These are phyloP conservation scores for Mortierella sp. DNA, from an alignment of 371 early-diverging fungal species.

Conservation along the genomic window DNA sequence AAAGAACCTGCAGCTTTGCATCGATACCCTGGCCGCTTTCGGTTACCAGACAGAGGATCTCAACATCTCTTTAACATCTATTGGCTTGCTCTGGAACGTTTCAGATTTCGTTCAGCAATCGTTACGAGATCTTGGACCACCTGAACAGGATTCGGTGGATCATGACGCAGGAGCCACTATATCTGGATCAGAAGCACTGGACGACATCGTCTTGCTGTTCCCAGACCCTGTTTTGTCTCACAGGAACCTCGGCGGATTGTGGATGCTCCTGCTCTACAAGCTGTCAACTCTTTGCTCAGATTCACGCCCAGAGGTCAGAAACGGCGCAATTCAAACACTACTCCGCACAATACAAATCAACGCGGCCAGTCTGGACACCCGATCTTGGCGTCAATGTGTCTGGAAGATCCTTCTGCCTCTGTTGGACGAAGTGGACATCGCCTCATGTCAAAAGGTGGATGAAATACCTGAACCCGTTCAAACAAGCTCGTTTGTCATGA, in stretches of 20 bases:
- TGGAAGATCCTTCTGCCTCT: conserved; percentile 91
- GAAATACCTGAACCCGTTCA: conserved; percentile 46
- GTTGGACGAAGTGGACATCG: conserved; percentile 79
- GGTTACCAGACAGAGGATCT: conserved; percentile 90
- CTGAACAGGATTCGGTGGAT: not conserved
- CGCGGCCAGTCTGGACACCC: conserved; percentile 71
- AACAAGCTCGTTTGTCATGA: conserved; percentile 74
- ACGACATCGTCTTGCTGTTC: conserved; percentile 38
- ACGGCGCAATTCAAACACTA: conserved; percentile 93
- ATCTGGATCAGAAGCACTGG: conserved; percentile 1
- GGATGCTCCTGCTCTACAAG: conserved; percentile 87
- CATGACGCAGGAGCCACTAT: not conserved
- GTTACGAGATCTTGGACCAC: conserved; percentile 59
- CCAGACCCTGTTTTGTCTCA: conserved; percentile 61
- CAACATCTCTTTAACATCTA: conserved; percentile 93
- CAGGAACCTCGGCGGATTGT: conserved; percentile 72
- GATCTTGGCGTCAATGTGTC: conserved; percentile 88
- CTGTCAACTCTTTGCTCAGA: conserved; percentile 89
- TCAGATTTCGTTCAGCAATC: conserved; percentile 83
- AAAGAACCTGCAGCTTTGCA: conserved; percentile 80
- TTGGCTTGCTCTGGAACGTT: conserved; percentile 93
- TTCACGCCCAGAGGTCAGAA: conserved; percentile 90
- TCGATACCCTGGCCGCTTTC: conserved; percentile 85
- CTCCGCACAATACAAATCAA: conserved; percentile 93
- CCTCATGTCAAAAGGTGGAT: conserved; percentile 53